These are phyloP conservation scores for Pseudopyricularia javanii DNA, from an alignment of 2,329 filamentous ascomycete species.

Conservation along the genomic window DNA sequence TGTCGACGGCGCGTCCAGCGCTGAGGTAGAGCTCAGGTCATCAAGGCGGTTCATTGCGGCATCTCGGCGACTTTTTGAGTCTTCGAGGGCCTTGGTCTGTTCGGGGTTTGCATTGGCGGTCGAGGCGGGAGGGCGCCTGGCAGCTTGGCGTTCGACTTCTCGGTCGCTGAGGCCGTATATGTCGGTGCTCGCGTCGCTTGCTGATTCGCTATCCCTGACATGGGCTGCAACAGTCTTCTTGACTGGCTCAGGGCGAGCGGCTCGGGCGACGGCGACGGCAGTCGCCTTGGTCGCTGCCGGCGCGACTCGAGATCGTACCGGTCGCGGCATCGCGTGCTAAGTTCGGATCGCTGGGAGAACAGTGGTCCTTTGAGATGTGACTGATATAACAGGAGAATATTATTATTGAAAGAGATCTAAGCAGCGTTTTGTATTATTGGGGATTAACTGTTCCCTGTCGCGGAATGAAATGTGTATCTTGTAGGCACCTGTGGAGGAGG, in stretches of 20 bases:
- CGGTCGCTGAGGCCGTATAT: conserved; percentile 22
- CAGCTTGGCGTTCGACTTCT: conserved; percentile 15
- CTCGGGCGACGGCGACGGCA: conserved; percentile 5
- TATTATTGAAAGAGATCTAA: not conserved
- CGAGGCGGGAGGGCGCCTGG: conserved; percentile 5
- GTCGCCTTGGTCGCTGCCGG: conserved; percentile 1
- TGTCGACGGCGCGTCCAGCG: conserved; percentile 4
- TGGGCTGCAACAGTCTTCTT: not conserved
- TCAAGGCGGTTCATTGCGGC: conserved; percentile 23
- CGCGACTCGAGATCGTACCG: conserved; percentile 3
- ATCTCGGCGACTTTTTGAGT: conserved; percentile 18
- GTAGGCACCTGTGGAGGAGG: not conserved
- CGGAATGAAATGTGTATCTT: not conserved
- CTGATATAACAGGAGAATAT: not conserved
- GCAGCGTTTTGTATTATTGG: not conserved
- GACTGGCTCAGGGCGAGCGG: not conserved
- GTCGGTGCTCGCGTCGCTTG: conserved; percentile 13
- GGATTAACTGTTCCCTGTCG: not conserved
- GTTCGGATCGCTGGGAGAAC: not conserved
- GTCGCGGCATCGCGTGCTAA: conserved; percentile 2
- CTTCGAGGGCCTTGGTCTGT: conserved; percentile 11
- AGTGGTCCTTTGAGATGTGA: not conserved
- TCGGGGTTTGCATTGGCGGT: conserved; percentile 5
- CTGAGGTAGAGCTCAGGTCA: conserved; percentile 16
- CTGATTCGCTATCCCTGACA: not conserved